Base-by-base conservation (phyloP, 371 early-diverging fungal genomes). In the Mortierella sp. region DNA sequence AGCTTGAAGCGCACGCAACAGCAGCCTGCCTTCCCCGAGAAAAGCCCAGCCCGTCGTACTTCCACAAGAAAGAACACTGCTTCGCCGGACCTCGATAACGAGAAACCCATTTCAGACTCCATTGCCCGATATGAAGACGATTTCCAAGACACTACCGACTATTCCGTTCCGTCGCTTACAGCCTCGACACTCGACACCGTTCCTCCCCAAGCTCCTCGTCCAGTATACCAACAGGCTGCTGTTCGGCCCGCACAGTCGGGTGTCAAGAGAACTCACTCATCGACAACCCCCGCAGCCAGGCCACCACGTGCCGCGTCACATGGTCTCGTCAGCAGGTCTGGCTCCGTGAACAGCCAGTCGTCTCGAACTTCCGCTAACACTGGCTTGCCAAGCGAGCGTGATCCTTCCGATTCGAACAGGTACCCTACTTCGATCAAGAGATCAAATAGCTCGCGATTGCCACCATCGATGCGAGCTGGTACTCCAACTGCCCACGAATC, bases 371-470 rank as follows among this genome's bases (percentile, higher is more conserved):
- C n/a, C n/a, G n/a, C n/a, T n/a, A n/a, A n/a, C n/a, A n/a, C n/a
- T n/a, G n/a, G n/a, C n/a, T n/a, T n/a, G n/a, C n/a, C n/a, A n/a
- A n/a, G n/a, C n/a, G n/a, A n/a, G n/a, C n/a, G n/a, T n/a, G n/a
- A n/a, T n/a, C 7, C 21, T 24, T 10, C 38, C 2, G 38, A 30
- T 26, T 61, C 61, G 13, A 52, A 67, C 8, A 38, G 31, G 24
- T 53, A 64, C 43, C 71, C 71, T 3, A 24, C 45, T 1, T 49
- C 53, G 19, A 38, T 70, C 19, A 13, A 16, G 2, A 54, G 64
- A 18, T 64, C 64, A 38, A 71, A 50, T 21, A 71, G 64, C 52
- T 38, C 53, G 6, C 46, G 71, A 7, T 26, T 71, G 28, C 70
- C 70, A 2, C 7, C 31, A 3, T 49, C 59, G 30, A 71, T 63